Base-by-base conservation (phyloP, 306 rosid species). In the Inga oerstediana region DNA sequence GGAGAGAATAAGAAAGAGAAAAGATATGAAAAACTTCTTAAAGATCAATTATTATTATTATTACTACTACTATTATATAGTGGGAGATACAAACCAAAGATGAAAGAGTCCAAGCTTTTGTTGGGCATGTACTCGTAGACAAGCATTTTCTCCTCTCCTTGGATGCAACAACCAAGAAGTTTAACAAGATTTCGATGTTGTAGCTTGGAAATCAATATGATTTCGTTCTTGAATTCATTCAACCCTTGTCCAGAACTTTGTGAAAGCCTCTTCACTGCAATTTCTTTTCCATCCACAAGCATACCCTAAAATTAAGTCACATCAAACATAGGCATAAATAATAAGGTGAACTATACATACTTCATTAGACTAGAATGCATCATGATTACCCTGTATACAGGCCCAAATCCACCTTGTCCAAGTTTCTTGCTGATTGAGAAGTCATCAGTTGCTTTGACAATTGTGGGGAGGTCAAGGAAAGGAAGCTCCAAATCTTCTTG, bases 371-470 rank as follows among this genome's bases (percentile, higher is more conserved):
- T 39, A 76, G 48, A 30, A 37, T 70, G 51, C 65, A 37, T 58
- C 82, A 59, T 80, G 62, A 27, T 76, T 85, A 85, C 88, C 82
- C 17, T 81, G 66, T 85, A 81, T 64, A 85, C 88, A 0, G 65
- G 8, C 14, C 88, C 88, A 32, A 85, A 85, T 71, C 88, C 88
- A 76, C 85, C 88, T 85, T 85, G 75, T 77, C 88, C 88, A 32
- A 85, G 82, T 74, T 85, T 85, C 43, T 77, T 81, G 82, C 30
- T 51, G 10, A 65, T 39, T 72, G 88, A 81, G 85, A 85, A 85
- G 72, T 52, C 80, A 81, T 72, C 43, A 41, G 88, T 85, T 48
- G 85, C 88, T 69, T 68, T 51, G 68, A 48, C 15, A 41, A 85
- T 85, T 15, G 75, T 44, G 48, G 72, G 56, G 65, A 71, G 37